Evolutionary conservation across 2,329 filamentous ascomycete species (phyloP).

Genomic region (Venturia aucupariae): DNA sequence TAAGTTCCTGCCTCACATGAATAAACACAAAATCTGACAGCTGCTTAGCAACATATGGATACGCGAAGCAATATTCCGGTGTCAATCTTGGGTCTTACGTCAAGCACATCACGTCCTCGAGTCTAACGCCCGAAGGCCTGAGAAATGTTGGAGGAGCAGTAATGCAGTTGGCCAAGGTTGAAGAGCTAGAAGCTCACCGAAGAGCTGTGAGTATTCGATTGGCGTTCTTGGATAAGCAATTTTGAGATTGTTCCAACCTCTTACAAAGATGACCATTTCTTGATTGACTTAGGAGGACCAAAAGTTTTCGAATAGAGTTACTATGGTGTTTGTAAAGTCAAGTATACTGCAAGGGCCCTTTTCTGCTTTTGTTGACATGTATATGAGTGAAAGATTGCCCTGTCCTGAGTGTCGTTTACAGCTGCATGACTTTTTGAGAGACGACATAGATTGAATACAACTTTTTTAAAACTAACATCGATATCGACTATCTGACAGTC

Average conservation of each 20-base stretch:
- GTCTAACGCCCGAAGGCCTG: slow-evolving; percentile 77
- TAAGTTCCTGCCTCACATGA: slow-evolving; percentile 44
- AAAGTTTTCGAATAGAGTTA: neutral
- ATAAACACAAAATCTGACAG: neutral
- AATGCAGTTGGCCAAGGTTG: slow-evolving; percentile 89
- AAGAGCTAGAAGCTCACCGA: slow-evolving; percentile 89
- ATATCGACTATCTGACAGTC: too few relatives aligned
- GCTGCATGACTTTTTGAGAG: too few relatives aligned
- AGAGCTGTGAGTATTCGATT: slow-evolving; percentile 59
- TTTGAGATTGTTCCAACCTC: neutral
- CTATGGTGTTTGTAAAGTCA: neutral
- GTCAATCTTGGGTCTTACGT: slow-evolving; percentile 94
- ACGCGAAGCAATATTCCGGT: slow-evolving; percentile 95
- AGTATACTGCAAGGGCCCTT: too few relatives aligned
- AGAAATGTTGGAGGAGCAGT: slow-evolving; percentile 79
- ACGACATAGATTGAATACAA: too few relatives aligned
- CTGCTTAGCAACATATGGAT: slow-evolving; percentile 78
- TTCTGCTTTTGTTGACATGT: too few relatives aligned
- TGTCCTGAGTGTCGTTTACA: too few relatives aligned
- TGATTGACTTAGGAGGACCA: neutral
- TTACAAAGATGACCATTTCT: neutral
- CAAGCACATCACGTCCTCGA: slow-evolving; percentile 95
- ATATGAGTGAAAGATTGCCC: too few relatives aligned
- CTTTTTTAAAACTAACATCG: too few relatives aligned
- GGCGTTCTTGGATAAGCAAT: slow-evolving; percentile 29